Conservation (phyloP, 768 basidiomycete species). For the Paxillus rubicundulus region DNA sequence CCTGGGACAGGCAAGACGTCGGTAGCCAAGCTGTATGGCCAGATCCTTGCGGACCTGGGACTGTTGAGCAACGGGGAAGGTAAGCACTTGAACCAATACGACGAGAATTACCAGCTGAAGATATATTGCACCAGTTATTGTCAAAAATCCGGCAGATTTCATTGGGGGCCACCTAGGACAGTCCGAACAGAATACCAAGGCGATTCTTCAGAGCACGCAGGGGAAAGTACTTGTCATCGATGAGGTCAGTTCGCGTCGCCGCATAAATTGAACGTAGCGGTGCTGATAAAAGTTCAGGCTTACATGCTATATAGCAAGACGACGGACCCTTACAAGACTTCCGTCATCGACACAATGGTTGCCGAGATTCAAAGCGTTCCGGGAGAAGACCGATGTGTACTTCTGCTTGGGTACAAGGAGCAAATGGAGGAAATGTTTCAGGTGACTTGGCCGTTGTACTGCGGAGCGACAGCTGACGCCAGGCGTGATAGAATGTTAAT, state of each 20-base stretch:
- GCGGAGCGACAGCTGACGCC: background rate
- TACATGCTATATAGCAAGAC: constrained; percentile 60
- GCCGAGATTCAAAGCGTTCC: constrained; percentile 70
- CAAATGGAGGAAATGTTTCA: constrained; percentile 76
- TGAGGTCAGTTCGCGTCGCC: too few species aligned
- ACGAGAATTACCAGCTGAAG: too few species aligned
- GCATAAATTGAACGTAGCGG: too few species aligned
- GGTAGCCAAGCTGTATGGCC: constrained; percentile 44
- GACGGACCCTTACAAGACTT: constrained; percentile 57
- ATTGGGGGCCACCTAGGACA: too few species aligned
- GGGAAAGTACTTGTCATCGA: too few species aligned
- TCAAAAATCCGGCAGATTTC: too few species aligned
- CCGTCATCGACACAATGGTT: constrained; percentile 73
- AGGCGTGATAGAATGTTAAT: constrained; percentile 56
- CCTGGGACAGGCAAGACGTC: constrained; percentile 76
- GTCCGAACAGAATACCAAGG: too few species aligned
- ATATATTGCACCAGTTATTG: too few species aligned
- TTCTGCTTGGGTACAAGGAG: constrained; percentile 63
- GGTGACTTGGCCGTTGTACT: constrained; percentile 35
- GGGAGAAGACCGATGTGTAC: constrained; percentile 68
- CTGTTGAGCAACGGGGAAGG: too few species aligned
- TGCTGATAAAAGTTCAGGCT: constrained; percentile 41
- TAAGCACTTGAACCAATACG: too few species aligned
- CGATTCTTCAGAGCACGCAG: too few species aligned
- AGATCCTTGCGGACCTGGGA: too few species aligned